A percentile compares a stretch with the other conserved stretches of the same genome.
These are phyloP conservation scores for Alternaria rosae DNA, from an alignment of 2,329 filamentous ascomycete genomes.

Conservation along the genomic window DNA sequence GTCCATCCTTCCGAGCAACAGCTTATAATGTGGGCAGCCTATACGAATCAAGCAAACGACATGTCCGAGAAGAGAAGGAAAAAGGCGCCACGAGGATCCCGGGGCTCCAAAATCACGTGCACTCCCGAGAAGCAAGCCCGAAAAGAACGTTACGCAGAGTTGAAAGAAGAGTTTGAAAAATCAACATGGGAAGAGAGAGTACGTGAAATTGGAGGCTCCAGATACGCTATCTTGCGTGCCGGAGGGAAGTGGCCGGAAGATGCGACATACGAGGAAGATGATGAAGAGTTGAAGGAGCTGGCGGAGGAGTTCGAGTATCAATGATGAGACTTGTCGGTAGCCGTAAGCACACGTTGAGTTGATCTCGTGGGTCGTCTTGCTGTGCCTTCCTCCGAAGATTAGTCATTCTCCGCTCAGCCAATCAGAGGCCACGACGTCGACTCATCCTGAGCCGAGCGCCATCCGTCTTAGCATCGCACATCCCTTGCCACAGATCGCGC, in stretches of 20 bases:
- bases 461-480: neutral
- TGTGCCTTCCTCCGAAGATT: neutral
- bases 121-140: neutral
- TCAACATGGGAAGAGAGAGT: neutral
- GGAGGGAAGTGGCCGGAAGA: neutral
- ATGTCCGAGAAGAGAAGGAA: neutral
- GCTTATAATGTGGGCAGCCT: neutral
- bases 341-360: neutral
- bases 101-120: neutral
- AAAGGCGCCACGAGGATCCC: neutral
- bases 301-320: neutral
- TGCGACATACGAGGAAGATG: neutral
- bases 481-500: neutral
- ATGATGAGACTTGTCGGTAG: neutral
- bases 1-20: neutral
- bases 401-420: conserved; percentile 1
- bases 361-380: neutral
- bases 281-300: neutral
- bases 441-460: conserved; percentile 20
- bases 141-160: neutral
- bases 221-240: neutral
- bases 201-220: neutral
- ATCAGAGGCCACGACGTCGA: conserved; percentile 17
- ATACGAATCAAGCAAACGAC: neutral
- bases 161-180: neutral